phyloP scores from a whole-genome alignment of 106 monocot species.

The Dioscorea dumetorum region DNA sequence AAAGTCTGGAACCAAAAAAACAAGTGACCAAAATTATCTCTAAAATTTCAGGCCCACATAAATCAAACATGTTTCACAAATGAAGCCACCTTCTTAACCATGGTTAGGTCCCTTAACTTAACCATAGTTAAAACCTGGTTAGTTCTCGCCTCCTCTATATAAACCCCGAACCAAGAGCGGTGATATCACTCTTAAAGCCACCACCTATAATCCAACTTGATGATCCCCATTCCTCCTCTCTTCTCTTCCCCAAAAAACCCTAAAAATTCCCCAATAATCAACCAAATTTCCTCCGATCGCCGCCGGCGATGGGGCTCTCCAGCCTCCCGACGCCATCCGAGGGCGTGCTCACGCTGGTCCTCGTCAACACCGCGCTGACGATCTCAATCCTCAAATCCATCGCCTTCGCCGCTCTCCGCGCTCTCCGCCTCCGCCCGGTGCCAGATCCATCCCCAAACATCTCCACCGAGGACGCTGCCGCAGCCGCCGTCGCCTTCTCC shows the following conservation, averaged over 20 bases:
- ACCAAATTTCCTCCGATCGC: neutral
- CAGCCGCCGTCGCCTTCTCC: neutral
- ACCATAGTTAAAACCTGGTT: too few relatives aligned
- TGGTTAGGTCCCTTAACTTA: too few relatives aligned
- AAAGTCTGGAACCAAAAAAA: too few relatives aligned
- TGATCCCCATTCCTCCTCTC: neutral
- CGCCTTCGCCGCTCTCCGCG: constrained; percentile 37
- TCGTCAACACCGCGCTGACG: constrained; percentile 65
- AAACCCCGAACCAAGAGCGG: too few relatives aligned
- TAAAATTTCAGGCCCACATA: too few relatives aligned
- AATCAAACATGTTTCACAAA: too few relatives aligned
- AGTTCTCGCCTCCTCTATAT: too few relatives aligned
- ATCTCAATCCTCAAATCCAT: constrained; percentile 64
- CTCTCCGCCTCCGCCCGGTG: constrained; percentile 30
- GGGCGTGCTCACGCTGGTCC: constrained; percentile 50
- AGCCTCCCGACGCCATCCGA: constrained; percentile 84
- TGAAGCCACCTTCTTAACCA: too few relatives aligned
- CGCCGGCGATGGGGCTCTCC: constrained; percentile 62
- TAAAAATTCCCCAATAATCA: neutral
- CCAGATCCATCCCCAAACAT: neutral
- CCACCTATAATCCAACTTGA: neutral
- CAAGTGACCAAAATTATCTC: too few relatives aligned
- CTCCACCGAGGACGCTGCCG: neutral
- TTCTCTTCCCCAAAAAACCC: neutral
- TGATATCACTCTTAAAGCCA: too few relatives aligned